phyloP scores from a whole-genome alignment of 495 filamentous ascomycete species.

The Aspergillus cavernicola region DNA sequence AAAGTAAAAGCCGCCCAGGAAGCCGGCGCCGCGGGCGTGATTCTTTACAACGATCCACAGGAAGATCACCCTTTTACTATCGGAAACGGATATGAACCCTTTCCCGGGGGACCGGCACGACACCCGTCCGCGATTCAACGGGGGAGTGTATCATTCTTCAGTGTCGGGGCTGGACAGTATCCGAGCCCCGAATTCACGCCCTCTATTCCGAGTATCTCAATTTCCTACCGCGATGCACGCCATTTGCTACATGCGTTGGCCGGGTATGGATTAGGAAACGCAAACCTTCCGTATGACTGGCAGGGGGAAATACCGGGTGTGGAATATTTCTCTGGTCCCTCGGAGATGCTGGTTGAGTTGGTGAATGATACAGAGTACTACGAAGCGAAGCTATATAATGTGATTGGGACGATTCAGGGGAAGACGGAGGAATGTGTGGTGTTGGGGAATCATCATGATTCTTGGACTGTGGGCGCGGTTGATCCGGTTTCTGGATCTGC shows the following conservation, averaged over 20 bases:
- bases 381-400: conserved; percentile 82
- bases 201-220: conserved; percentile 63
- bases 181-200: too few relatives aligned
- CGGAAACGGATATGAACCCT: background rate
- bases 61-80: background rate
- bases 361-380: conserved; percentile 69
- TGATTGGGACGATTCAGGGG: conserved; percentile 79
- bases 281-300: conserved; percentile 60
- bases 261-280: conserved; percentile 62
- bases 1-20: background rate
- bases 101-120: background rate
- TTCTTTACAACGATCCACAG: conserved; percentile 5
- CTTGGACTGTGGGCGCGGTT: conserved; percentile 70
- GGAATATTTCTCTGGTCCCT: background rate
- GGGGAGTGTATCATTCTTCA: background rate
- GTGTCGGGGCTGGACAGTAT: background rate
- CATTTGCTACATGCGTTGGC: conserved; percentile 64
- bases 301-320: conserved; percentile 54
- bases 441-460: conserved; percentile 81
- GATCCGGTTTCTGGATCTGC: conserved; percentile 74
- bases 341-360: conserved; percentile 30
- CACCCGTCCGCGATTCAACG: conserved; percentile 3
- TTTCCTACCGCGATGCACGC: conserved; percentile 72
- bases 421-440: conserved; percentile 71
- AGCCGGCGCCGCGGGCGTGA: background rate